A percentile compares a stretch with the other conserved stretches of the same genome.
Conservation (phyloP, 2,329 filamentous ascomycete species). For the Penicillium sp. region DNA sequence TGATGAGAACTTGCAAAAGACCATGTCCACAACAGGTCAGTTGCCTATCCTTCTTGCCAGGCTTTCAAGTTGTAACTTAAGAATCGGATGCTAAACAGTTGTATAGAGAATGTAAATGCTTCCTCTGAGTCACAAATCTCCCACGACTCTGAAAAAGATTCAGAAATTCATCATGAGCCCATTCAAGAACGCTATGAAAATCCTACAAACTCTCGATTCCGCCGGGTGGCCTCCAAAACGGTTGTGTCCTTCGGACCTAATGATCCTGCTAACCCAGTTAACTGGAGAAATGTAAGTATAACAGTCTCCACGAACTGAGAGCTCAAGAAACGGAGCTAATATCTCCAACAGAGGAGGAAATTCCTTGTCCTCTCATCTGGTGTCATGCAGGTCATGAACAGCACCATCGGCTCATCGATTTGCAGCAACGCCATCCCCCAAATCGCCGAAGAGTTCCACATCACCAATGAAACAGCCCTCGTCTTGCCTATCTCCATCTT, state of each 20-base stretch:
- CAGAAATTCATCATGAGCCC: conserved; percentile 23
- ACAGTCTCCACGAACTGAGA: not conserved
- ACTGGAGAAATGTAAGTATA: conserved; percentile 32
- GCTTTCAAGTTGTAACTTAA: not conserved
- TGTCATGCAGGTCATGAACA: conserved; percentile 41
- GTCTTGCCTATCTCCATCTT: conserved; percentile 43
- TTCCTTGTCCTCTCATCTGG: conserved; percentile 36
- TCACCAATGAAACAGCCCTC: conserved; percentile 33
- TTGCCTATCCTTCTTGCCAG: not conserved
- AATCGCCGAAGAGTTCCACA: conserved; percentile 37
- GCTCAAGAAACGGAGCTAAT: conserved; percentile 1
- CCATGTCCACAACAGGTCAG: conserved; percentile 20
- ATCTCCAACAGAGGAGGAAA: conserved; percentile 23
- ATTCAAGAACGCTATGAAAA: conserved; percentile 28
- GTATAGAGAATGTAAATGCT: conserved; percentile 12
- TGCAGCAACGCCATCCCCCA: conserved; percentile 39
- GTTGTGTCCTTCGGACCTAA: conserved; percentile 35
- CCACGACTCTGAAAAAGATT: conserved; percentile 16
- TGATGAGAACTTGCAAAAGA: conserved; percentile 21
- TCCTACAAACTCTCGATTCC: conserved; percentile 29
- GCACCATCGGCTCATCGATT: conserved; percentile 41
- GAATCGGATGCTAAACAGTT: not conserved
- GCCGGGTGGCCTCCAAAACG: conserved; percentile 36
- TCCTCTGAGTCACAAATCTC: conserved; percentile 15
- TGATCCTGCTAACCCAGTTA: conserved; percentile 35